Percentiles rank a stretch among this genome's conserved stretches.
phyloP scores from a whole-genome alignment of 345 rosid species.

The Murraya koenigii region DNA sequence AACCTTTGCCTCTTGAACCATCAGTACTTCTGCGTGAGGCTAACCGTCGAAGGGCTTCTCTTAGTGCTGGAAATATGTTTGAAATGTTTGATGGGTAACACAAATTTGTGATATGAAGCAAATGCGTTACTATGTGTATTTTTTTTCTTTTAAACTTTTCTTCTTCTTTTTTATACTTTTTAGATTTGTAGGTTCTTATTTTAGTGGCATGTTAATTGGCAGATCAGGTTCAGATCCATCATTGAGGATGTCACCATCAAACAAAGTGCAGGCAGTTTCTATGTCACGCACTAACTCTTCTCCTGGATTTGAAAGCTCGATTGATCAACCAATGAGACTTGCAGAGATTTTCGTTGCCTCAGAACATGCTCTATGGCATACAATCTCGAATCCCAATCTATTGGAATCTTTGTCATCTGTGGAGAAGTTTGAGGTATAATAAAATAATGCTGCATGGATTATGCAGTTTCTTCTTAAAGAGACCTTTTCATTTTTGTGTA shows the following conservation, averaged over 20 bases:
- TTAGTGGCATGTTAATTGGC: slow-evolving; percentile 41
- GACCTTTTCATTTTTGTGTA: background rate
- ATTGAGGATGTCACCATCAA: slow-evolving; percentile 41
- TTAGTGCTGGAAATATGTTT: slow-evolving; percentile 84
- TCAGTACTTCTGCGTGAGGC: slow-evolving; percentile 92
- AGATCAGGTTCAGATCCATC: slow-evolving; percentile 69
- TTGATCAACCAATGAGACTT: slow-evolving; percentile 92
- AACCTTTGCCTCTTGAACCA: slow-evolving; percentile 93
- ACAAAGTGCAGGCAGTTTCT: slow-evolving; percentile 41
- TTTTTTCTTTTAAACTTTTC: background rate
- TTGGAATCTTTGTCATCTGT: slow-evolving; percentile 73
- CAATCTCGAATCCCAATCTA: slow-evolving; percentile 71
- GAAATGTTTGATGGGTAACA: slow-evolving; percentile 86
- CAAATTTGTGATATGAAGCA: slow-evolving; percentile 20
- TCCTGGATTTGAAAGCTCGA: slow-evolving; percentile 80
- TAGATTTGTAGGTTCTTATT: slow-evolving; percentile 20
- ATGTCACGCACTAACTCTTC: slow-evolving; percentile 79
- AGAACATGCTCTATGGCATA: slow-evolving; percentile 71
- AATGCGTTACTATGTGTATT: slow-evolving; percentile 4
- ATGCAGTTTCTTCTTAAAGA: slow-evolving; percentile 5
- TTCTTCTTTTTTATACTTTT: slow-evolving; percentile 17
- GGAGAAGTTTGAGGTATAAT: slow-evolving; percentile 84
- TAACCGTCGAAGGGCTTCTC: slow-evolving; percentile 92
- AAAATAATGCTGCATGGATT: background rate
- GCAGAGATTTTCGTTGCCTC: slow-evolving; percentile 96